These are phyloP conservation scores for Bauhinia variegata DNA, from an alignment of 306 rosid species.

Conservation along the genomic window DNA sequence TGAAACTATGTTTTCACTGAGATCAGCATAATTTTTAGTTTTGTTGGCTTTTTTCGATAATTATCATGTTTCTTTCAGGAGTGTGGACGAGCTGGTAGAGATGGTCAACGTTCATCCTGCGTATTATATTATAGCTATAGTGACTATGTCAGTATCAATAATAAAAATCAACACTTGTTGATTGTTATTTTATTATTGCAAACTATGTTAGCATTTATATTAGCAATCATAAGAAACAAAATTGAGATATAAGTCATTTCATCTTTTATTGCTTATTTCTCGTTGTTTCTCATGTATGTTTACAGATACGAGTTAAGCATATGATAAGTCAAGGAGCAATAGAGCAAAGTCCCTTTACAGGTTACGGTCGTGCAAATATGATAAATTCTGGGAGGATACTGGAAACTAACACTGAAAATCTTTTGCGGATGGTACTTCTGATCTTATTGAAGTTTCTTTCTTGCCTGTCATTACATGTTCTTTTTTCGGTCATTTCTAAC, in stretches of 20 bases:
- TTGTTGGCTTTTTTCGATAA: constrained; percentile 34
- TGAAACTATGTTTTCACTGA: constrained; percentile 18
- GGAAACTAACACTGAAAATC: constrained; percentile 91
- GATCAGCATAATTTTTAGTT: constrained; percentile 15
- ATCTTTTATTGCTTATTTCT: constrained; percentile 27
- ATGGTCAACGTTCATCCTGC: constrained; percentile 91
- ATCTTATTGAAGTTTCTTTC: constrained; percentile 13
- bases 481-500: constrained; percentile 25
- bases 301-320: constrained; percentile 87
- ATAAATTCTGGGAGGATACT: constrained; percentile 73
- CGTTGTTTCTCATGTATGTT: constrained; percentile 28
- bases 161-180: constrained; percentile 18
- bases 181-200: constrained; percentile 23
- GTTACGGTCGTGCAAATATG: constrained; percentile 60
- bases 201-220: constrained; percentile 8
- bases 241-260: constrained; percentile 20
- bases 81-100: constrained; percentile 99
- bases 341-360: constrained; percentile 70
- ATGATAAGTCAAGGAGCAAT: constrained; percentile 80
- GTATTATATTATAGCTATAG: constrained; percentile 86
- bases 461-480: constrained; percentile 7
- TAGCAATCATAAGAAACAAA: constrained; percentile 24
- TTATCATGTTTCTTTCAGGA: constrained; percentile 61
- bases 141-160: constrained; percentile 72
- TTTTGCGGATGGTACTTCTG: constrained; percentile 76